Conservation (phyloP, 345 rosid species). For the Sisymbrium irio region DNA sequence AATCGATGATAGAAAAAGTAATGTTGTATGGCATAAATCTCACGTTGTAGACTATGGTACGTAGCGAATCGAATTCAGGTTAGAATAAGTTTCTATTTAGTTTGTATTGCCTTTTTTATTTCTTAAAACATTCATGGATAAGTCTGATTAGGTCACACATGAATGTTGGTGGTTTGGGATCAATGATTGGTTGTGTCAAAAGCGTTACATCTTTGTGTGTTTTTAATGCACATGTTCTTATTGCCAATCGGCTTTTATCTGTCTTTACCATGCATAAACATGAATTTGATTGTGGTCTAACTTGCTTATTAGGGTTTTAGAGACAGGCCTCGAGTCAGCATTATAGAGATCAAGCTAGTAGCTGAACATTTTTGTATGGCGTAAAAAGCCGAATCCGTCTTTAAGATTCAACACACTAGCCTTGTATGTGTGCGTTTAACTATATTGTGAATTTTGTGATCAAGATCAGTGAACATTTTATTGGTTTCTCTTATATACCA, state of each 20-base stretch:
- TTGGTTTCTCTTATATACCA: constrained; percentile 17
- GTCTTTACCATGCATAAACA: background rate
- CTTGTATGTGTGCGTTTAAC: background rate
- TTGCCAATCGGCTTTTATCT: background rate
- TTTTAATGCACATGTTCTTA: background rate
- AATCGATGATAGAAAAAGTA: background rate
- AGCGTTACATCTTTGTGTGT: background rate
- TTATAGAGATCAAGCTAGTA: background rate
- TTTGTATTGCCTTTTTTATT: background rate
- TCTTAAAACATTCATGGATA: background rate
- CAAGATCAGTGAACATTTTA: background rate
- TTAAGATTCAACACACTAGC: background rate
- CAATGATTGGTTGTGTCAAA: background rate
- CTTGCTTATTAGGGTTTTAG: background rate
- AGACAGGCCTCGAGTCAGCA: background rate
- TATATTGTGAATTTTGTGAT: background rate
- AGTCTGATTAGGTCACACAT: background rate
- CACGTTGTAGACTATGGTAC: background rate
- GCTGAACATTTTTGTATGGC: background rate
- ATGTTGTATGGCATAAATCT: background rate
- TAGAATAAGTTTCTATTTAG: background rate
- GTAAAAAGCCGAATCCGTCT: background rate
- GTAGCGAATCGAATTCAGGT: background rate
- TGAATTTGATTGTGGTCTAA: background rate
- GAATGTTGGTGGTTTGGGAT: background rate